Evolutionary conservation across 148 eudicot genomes (phyloP).

Genomic region (Vaccinium macrocarpon): DNA sequence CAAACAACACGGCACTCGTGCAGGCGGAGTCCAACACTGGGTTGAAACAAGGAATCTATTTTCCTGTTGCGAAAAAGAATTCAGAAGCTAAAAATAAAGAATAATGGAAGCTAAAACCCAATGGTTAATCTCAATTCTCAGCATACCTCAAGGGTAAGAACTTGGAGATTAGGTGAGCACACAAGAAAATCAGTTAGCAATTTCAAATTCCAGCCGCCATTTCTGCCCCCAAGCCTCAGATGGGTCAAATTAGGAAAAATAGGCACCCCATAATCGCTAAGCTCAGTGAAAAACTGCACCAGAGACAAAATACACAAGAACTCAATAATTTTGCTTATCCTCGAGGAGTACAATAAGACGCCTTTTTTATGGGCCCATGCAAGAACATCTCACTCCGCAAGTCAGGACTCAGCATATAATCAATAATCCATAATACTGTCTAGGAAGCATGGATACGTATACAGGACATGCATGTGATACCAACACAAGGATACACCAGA

Average conservation of each 20-base stretch:
- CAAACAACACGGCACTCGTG: background rate
- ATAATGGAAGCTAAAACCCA: background rate
- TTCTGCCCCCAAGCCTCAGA: background rate
- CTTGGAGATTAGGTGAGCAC: slow-evolving; percentile 10
- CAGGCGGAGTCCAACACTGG: background rate
- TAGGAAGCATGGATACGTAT: background rate
- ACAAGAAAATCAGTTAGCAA: slow-evolving; percentile 2
- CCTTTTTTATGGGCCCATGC: background rate
- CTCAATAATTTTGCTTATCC: background rate
- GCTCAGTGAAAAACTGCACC: background rate
- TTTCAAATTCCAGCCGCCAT: background rate
- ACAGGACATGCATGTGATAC: background rate
- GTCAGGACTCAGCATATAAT: background rate
- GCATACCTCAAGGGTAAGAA: slow-evolving; percentile 13
- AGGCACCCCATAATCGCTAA: background rate
- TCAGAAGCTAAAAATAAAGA: background rate
- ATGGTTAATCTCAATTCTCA: slow-evolving; percentile 5
- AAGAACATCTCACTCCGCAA: background rate
- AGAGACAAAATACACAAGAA: background rate
- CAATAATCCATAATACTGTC: background rate
- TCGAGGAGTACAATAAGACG: background rate
- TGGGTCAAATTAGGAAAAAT: slow-evolving; percentile 7
- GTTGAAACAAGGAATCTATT: background rate
- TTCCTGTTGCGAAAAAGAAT: background rate
- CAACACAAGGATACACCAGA: background rate